Conservation (phyloP, 1,139 yeast genomes). For the Chernovozyma aurita region DNA sequence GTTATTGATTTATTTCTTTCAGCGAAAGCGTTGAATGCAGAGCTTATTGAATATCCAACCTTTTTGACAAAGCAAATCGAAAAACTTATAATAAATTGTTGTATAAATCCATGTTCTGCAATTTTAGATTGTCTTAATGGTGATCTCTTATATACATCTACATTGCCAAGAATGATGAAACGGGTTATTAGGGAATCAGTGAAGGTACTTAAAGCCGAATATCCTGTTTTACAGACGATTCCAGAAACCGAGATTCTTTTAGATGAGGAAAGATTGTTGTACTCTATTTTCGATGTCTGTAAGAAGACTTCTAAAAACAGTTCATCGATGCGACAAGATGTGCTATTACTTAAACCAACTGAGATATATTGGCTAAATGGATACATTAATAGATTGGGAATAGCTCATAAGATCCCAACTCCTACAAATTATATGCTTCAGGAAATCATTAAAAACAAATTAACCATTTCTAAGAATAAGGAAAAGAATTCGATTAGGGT, state of each 20-base stretch:
- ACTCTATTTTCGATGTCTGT: constrained; percentile 45
- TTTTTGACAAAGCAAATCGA: constrained; percentile 64
- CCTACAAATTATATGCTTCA: constrained; percentile 45
- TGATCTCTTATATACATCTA: constrained; percentile 42
- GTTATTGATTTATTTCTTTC: constrained; percentile 28
- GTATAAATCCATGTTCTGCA: constrained; percentile 72
- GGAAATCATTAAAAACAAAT: constrained; percentile 44
- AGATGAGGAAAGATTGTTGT: constrained; percentile 39
- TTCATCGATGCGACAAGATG: constrained; percentile 87
- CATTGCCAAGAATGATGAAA: constrained; percentile 28
- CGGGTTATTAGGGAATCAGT: constrained; percentile 46
- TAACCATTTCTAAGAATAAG: constrained; percentile 27
- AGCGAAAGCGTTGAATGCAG: constrained; percentile 36
- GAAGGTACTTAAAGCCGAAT: constrained; percentile 33
- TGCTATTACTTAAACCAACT: constrained; percentile 53
- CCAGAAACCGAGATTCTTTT: constrained; percentile 38
- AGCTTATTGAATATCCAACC: constrained; percentile 46
- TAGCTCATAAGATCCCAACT: constrained; percentile 32
- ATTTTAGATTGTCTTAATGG: constrained; percentile 71
- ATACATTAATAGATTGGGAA: constrained; percentile 53
- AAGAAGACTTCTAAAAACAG: constrained; percentile 53
- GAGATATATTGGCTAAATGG: constrained; percentile 85
- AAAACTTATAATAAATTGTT: constrained; percentile 70
- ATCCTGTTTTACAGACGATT: constrained; percentile 23
- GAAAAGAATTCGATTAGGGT: constrained; percentile 16